phyloP scores from a whole-genome alignment of 768 basidiomycete species.

The Boletus pseudopeckii region DNA sequence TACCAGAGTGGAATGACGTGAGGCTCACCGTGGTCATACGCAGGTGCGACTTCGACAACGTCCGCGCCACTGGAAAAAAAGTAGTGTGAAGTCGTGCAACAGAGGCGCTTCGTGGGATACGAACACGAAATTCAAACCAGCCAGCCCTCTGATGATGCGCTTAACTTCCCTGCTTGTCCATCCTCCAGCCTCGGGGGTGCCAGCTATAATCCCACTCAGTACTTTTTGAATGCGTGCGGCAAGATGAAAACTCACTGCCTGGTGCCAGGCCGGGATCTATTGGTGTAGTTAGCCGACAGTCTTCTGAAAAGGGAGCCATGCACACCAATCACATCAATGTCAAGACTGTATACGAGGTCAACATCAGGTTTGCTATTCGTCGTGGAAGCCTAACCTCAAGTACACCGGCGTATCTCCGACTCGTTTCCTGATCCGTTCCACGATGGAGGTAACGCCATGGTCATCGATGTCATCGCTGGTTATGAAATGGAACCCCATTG shows the following conservation, averaged over 20 bases:
- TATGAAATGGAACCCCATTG: slow-evolving; percentile 76
- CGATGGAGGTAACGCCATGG: slow-evolving; percentile 65
- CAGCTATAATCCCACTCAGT: slow-evolving; percentile 44
- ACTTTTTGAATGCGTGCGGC: neutral
- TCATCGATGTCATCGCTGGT: slow-evolving; percentile 84
- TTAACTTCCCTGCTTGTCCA: slow-evolving; percentile 84
- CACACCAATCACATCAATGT: slow-evolving; percentile 78
- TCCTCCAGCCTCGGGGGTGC: slow-evolving; percentile 81
- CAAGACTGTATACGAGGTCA: slow-evolving; percentile 44
- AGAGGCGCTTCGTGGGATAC: neutral
- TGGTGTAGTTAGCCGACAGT: neutral
- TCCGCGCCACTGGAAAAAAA: slow-evolving; percentile 19
- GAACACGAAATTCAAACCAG: slow-evolving; percentile 77
- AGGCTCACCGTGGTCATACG: slow-evolving; percentile 25
- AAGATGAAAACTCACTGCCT: slow-evolving; percentile 51
- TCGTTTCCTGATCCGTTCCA: slow-evolving; percentile 64
- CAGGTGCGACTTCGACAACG: slow-evolving; percentile 26
- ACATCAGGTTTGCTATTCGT: neutral
- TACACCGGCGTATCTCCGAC: slow-evolving; percentile 77
- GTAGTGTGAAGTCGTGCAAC: neutral
- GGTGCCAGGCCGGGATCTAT: slow-evolving; percentile 77
- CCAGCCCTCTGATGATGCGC: slow-evolving; percentile 73
- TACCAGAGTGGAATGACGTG: neutral
- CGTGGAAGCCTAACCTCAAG: slow-evolving; percentile 44
- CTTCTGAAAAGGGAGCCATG: neutral